Base-by-base conservation (phyloP, 805 yeast genomes). In the Ogataea paradorogensis region DNA sequence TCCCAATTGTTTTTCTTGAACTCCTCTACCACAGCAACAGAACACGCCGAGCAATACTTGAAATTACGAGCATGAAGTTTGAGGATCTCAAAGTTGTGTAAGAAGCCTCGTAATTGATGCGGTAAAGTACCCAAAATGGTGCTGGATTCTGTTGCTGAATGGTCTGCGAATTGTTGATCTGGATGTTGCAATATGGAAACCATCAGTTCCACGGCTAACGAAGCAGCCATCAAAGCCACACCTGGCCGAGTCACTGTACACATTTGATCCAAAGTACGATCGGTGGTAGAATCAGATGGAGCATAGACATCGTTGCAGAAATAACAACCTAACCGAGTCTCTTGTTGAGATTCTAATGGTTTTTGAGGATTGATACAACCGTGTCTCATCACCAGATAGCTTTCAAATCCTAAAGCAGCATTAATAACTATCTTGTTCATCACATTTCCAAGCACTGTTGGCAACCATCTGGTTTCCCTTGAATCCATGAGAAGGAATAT, bases 221-320 rank as follows among this genome's bases (percentile, higher is more conserved):
- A 78, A 0, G 95, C 76, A 0, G 98, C 97, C 63, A 88, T 66
- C 52, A 84, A 66, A 0, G 99, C 96, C 1, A 84, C 90, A 0
- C 99, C 99, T 0, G 99, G 98, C 28, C 99, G 70, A 0, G 99
- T 93, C 1, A 93, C 99, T 0, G 99, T 93, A 57, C 99, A 93
- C 97, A 93, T 93, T 62, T 93, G 98, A 63, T 93, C 99, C 41
- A 93, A 66, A 0, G 97, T 85, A 36, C 95, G 71, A 55, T 89
- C 95, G 0, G 86, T 72, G n/a, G 87, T 64, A 42, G 95, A 83
- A 58, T 93, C 95, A 2, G 79, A 69, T 0, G 99, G 99, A 0
- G 97, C 98, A 37, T 88, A 88, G 7, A 93, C 90, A 58, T 93
- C 99, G 58, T 88, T 87, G 62, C 99, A 93, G 61, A 84, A 93